phyloP scores from a whole-genome alignment of 1,284 basidiomycete species.

The Pyrrhoderma lamaoense region DNA sequence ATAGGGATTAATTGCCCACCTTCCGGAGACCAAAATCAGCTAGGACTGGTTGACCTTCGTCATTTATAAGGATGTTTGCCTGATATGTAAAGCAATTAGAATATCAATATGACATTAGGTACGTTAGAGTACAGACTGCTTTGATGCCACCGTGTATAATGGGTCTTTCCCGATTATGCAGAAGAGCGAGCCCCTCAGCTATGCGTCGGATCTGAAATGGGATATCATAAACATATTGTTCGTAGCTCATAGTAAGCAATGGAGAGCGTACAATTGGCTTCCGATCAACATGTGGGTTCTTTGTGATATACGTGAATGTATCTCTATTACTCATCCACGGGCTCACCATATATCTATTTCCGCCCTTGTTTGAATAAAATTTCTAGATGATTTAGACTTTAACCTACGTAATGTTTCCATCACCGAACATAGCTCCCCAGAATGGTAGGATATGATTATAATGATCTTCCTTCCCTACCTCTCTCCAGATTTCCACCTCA shows the following conservation, averaged over 20 bases:
- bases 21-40: constrained; percentile 48
- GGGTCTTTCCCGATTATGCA: constrained; percentile 42
- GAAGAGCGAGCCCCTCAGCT: constrained; percentile 37
- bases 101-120: no score
- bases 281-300: constrained; percentile 33
- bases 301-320: constrained; percentile 38
- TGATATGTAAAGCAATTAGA: no score
- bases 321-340: constrained; percentile 51
- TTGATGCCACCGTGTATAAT: constrained; percentile 50
- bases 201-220: constrained; percentile 39
- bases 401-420: constrained; percentile 45
- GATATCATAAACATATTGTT: no score
- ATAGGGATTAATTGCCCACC: no score
- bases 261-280: constrained; percentile 25
- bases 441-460: constrained; percentile 48
- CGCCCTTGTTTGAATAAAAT: background rate
- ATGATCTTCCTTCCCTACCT: constrained; percentile 44
- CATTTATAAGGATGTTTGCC: constrained; percentile 47
- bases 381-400: background rate
- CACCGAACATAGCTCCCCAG: constrained; percentile 45
- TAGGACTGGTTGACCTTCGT: constrained; percentile 39
- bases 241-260: no score
- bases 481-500: constrained; percentile 48
- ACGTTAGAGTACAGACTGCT: constrained; percentile 31
- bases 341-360: constrained; percentile 45